Evolutionary conservation across 2,329 filamentous ascomycete genomes (phyloP).

Genomic region (Arthroderma sp.): DNA sequence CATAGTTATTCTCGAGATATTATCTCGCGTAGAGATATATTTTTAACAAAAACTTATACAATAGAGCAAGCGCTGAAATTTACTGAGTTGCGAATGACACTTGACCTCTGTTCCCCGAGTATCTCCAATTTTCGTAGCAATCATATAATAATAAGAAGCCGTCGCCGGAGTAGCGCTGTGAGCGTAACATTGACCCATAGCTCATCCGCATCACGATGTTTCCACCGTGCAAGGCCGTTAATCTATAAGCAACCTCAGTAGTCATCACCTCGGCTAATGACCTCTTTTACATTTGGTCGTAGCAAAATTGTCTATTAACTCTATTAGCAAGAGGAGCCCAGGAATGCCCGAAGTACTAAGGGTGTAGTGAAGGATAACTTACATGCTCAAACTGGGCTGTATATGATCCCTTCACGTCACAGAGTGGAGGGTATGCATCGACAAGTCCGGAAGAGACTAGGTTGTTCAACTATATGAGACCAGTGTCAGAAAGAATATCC

Average conservation of each 20-base stretch:
- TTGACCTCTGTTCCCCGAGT: background rate
- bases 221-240: background rate
- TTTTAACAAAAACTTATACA: background rate
- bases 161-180: background rate
- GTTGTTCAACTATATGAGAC: slow-evolving; percentile 57
- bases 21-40: background rate
- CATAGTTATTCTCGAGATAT: background rate
- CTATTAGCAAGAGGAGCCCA: slow-evolving; percentile 13
- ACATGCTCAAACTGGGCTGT: slow-evolving; percentile 93
- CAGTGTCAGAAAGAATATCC: background rate
- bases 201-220: background rate
- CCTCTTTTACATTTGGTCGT: slow-evolving; percentile 70
- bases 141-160: background rate
- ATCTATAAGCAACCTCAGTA: slow-evolving; percentile 43
- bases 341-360: background rate
- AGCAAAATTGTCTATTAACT: slow-evolving; percentile 56
- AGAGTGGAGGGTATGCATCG: slow-evolving; percentile 77
- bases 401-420: slow-evolving; percentile 88
- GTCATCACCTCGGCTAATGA: slow-evolving; percentile 75
- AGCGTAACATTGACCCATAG: background rate
- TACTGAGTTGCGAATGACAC: background rate
- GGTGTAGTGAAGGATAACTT: slow-evolving; percentile 38
- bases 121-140: background rate
- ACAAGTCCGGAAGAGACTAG: slow-evolving; percentile 73
- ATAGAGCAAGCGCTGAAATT: background rate